Evolutionary conservation across 1,284 basidiomycete species (phyloP), one percentile per base, ranked within the genome.

Genomic region (Ceratorhiza oryzae-sativae): DNA sequence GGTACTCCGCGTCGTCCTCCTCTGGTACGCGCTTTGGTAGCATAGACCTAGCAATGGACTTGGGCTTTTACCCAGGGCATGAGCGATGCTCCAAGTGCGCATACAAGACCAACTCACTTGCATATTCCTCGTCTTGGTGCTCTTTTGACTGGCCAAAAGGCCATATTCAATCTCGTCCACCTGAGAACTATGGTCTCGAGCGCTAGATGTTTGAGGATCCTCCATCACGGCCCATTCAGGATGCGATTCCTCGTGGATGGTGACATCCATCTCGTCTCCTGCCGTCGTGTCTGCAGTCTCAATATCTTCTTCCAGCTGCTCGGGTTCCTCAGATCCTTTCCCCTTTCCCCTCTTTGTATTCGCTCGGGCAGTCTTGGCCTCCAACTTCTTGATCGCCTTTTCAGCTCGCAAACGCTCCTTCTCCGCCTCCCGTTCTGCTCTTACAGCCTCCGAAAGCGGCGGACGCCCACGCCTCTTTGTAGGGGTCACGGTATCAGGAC

Each of bases 371-470:
- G 62, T 67, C 34, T 41, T 51, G 20, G 48, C 48, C 34, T 67
- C 62, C 4, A 67, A 13, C 25, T 42, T 51, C 34, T 67, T 25
- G 30, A 67, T 67, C 30, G 62, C 62, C 49, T 41, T 67, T 41
- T 67, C 62, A 34, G 62, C 62, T 20, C 48, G 48, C 23, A 41
- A 20, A 6, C 62, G 62, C 55, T 78, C 71, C 73, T 75, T 78
- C 68, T 78, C 76, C 13, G 79, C 79, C 34, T 77, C 77, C 6
- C 76, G 71, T 13, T 75, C 73, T 0, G 77, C 80, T 59, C 78
- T 79, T 73, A 77, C 78, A 71, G 79, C 78, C 10, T 76, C 77
- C 8, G 78, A 72, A 18, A 79, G 61, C 9, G 75, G 75, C 2
- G 72, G 75, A 3, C 78, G 74, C 1, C 77, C 77, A 4, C 62